Evolutionary conservation across 1,284 basidiomycete species (phyloP), one percentile per base, ranked within the genome.

Genomic region (Pisolithus thermaeus): DNA sequence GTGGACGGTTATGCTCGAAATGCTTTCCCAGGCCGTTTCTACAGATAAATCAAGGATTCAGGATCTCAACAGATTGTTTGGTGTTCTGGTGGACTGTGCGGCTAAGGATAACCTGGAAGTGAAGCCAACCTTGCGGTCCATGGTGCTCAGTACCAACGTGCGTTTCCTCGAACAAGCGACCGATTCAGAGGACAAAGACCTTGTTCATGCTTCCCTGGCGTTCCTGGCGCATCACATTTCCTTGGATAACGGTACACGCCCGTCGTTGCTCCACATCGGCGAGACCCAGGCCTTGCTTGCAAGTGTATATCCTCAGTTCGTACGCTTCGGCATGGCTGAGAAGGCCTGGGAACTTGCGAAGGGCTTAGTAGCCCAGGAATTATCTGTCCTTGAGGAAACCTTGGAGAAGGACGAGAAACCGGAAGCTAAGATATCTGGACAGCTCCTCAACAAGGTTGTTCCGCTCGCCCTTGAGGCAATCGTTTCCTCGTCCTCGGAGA

Each of bases 31-130:
- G 14, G 53, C 56, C 2, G 61, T 62, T 1, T 52, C 54, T 5
- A 49, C 56, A 41, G 54, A 60, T 16, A 61, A 70, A 7, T 72
- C 71, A 14, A 74, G 75, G 62, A 59, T 82, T 7, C 67, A 70
- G 1, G 79, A 87, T 22, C 68, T 86, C 39, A 84, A 87, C 60
- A 66, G 73, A 50, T 55, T 87, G 1, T 80, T 76, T 49, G 61
- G 63, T 11, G 62, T 68, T 43, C 64, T 79, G 42, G 61, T 71
- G 32, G 58, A 64, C 14, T 61, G 66, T 43, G 67, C 68, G 1
- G 52, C 59, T 8, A 58, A 60, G 8, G 75, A 77, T 50, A 63
- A 64, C n/a, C 52, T 75, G 44, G 47, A 59, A 2, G 54, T 77
- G n/a, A 67, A 16, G 58, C 48, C 47, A 60, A 27, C 46, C 65